A percentile compares a stretch with the other conserved stretches of the same genome.
phyloP scores from a whole-genome alignment of 2,329 filamentous ascomycete species.

The Juglanconis sp. region DNA sequence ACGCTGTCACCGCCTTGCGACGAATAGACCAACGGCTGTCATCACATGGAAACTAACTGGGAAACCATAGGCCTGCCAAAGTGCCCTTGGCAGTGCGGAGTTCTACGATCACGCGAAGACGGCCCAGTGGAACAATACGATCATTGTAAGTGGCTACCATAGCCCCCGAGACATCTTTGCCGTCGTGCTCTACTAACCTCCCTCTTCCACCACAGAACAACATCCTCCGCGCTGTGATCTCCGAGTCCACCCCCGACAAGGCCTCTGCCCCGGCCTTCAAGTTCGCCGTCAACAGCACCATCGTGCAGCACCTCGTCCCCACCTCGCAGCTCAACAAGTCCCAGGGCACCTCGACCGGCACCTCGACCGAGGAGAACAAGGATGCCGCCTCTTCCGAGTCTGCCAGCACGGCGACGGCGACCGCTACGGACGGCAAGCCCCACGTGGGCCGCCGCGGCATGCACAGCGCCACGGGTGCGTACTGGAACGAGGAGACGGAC shows the following conservation, averaged over 20 bases:
- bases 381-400: constrained; percentile 45
- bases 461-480: constrained; percentile 81
- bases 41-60: constrained; percentile 11
- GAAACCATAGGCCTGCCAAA: constrained; percentile 69
- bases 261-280: constrained; percentile 70
- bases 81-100: constrained; percentile 68
- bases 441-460: constrained; percentile 83
- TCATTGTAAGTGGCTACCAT: constrained; percentile 66
- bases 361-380: constrained; percentile 55
- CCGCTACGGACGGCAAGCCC: constrained; percentile 62
- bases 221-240: constrained; percentile 74
- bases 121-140: constrained; percentile 82
- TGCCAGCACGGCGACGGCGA: constrained; percentile 32
- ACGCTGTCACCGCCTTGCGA: constrained; percentile 1
- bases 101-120: constrained; percentile 87
- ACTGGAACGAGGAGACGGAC: constrained; percentile 88
- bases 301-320: constrained; percentile 86
- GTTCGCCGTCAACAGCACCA: constrained; percentile 96
- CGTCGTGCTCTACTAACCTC: constrained; percentile 10
- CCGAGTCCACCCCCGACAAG: constrained; percentile 62
- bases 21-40: not conserved
- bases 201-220: constrained; percentile 54
- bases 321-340: constrained; percentile 62
- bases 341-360: constrained; percentile 48
- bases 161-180: not conserved